Base-by-base conservation (phyloP, 1,284 basidiomycete genomes). In the Phellinidium pouzarii region DNA sequence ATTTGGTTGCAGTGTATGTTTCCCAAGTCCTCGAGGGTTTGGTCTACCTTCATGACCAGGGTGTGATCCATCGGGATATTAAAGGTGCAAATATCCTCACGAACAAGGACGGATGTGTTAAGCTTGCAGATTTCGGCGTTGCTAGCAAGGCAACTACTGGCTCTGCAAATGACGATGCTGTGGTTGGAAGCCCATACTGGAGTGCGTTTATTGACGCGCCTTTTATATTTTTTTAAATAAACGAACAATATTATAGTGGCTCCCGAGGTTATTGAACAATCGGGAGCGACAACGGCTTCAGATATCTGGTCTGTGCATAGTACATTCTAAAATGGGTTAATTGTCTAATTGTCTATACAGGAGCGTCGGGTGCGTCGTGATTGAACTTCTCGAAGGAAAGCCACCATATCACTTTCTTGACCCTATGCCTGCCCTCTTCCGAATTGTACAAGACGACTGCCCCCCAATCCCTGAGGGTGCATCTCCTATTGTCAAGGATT, bases 61-160 rank as follows among this genome's bases (percentile, higher is more conserved):
- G 94, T 74, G 94, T 97, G 53, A 96, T 97, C 60, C 94, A 98
- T 68, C 81, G 94, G n/a, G 94, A 98, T 63, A 97, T 98, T 74
- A 98, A 98, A 68, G 94, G 94, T 37, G 94, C 94, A 12, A 98
- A 97, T 62, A 94, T 98, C 62, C 76, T 97, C 41, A 95, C 94
- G n/a, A 96, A 95, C 65, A 96, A 97, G 70, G 91, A 96, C 67
- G 94, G 94, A n/a, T 87, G 84, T 25, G 92, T 98, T 56, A 95
- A 96, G 68, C 77, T 96, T 22, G 93, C 92, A 6, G 93, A 96
- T 70, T 96, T 96, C 66, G 93, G 93, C 53, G 94, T 96, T 4
- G 90, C 89, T 44, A 82, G 79, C 60, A 82, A 47, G 19, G 73
- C 80, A 17, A 76, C 84, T 52, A 76, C 82, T 1, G 80, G 80